A percentile compares a stretch with the other conserved stretches of the same genome.
Evolutionary conservation across 1,284 basidiomycete genomes (phyloP).

Genomic region (Wallemia hederae): DNA sequence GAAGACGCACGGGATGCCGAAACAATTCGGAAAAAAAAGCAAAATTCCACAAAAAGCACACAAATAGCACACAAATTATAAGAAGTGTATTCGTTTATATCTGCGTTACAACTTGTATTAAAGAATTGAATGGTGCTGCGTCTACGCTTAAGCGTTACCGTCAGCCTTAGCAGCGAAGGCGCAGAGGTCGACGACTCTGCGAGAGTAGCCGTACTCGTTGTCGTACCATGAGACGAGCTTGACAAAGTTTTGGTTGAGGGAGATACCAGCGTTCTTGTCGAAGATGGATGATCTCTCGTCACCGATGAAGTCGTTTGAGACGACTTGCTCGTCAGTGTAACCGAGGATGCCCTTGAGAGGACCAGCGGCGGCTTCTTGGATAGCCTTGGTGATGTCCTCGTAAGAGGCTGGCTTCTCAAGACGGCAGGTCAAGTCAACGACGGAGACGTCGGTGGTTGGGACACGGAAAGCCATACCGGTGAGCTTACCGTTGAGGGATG

Average conservation of each 20-base stretch:
- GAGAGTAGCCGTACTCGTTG: slow-evolving; percentile 48
- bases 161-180: slow-evolving; percentile 53
- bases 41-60: background rate
- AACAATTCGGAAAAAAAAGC: background rate
- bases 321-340: slow-evolving; percentile 84
- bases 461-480: slow-evolving; percentile 94
- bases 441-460: slow-evolving; percentile 85
- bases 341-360: slow-evolving; percentile 49
- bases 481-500: slow-evolving; percentile 84
- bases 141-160: slow-evolving; percentile 5
- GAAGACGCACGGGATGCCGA: too few relatives aligned
- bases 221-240: slow-evolving; percentile 93
- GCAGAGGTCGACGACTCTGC: slow-evolving; percentile 72
- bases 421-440: slow-evolving; percentile 88
- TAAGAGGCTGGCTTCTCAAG: slow-evolving; percentile 38
- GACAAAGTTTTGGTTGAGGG: slow-evolving; percentile 75
- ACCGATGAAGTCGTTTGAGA: slow-evolving; percentile 82
- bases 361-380: slow-evolving; percentile 56
- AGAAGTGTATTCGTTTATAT: background rate
- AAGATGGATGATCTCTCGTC: slow-evolving; percentile 20
- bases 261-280: slow-evolving; percentile 77
- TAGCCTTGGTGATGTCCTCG: slow-evolving; percentile 61
- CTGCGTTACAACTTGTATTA: background rate
- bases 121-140: background rate
- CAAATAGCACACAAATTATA: background rate